Evolutionary conservation across 768 basidiomycete species (phyloP), one percentile per base, ranked within the genome.

Genomic region (Auriscalpium microsporum): DNA sequence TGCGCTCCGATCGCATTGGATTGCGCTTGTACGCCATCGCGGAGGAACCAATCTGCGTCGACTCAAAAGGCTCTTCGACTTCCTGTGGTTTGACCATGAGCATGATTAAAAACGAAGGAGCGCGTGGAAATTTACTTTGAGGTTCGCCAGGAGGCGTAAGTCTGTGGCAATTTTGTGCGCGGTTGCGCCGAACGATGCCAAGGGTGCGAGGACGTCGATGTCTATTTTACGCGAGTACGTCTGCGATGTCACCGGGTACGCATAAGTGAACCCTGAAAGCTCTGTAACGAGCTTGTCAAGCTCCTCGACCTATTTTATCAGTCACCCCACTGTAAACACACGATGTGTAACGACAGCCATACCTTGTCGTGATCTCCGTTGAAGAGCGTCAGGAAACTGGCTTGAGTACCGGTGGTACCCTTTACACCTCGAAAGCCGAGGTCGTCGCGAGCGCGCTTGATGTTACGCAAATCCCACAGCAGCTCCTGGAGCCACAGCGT

Each of bases 1-100:
- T 88, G 42, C 96, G 87, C 72, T 99, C 96, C 55, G 84, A 94
- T 55, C 96, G 90, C 96, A 99, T 99, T 8, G 96, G 96, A 72
- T 99, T 98, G 54, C 95, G 83, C 74, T 98, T 97, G 82, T 98
- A 98, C 9, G 95, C 95, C 95, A 98, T 98, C 1, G 94, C 94
- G 0, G 88, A 92, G 10, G 88, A 90, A 8, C 96, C 96, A 62
- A 98, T 99, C 73, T 99, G 96, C 17, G 95, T 95, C 52, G 93
- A 90, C 71, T 99, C 95, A 71, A 98, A 98, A 0, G 96, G 96
- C 68, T 99, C 96, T 72, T 99, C 96, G 46, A 99, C 79, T 83
- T 98, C 96, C 85, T 90, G 56, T 40, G 4, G n/a, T 2, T 49
- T 45, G 45, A 28, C 38, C 45, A n/a, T 45, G 16, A 23, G 14